Evolutionary conservation across 2,329 filamentous ascomycete genomes (phyloP).

Genomic region (Ascochyta lentis): DNA sequence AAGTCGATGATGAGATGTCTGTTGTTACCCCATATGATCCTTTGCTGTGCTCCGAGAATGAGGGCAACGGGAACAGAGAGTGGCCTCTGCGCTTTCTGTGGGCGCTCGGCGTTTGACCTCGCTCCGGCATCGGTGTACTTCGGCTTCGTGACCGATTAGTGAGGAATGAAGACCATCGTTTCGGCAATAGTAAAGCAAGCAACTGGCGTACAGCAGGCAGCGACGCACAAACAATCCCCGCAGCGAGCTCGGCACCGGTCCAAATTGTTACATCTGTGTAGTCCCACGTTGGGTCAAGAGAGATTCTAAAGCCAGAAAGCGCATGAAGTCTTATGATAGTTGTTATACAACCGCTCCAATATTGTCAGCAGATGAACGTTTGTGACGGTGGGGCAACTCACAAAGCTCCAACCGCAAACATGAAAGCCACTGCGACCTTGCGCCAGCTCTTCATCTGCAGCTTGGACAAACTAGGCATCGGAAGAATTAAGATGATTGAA

Average conservation of each 20-base stretch:
- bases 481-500: conserved; percentile 32
- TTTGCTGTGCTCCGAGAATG: background rate
- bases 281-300: conserved; percentile 38
- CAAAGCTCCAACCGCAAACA: conserved; percentile 35
- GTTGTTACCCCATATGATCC: background rate
- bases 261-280: conserved; percentile 32
- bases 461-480: conserved; percentile 23
- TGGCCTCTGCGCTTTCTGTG: background rate
- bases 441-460: conserved; percentile 26
- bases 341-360: conserved; percentile 23
- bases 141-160: conserved; percentile 10
- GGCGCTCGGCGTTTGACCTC: background rate
- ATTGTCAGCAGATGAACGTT: background rate
- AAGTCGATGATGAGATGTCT: background rate
- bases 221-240: conserved; percentile 32
- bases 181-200: conserved; percentile 15
- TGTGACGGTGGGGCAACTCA: background rate
- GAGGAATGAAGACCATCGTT: background rate
- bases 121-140: background rate
- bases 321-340: conserved; percentile 33
- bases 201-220: conserved; percentile 35
- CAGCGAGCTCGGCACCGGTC: conserved; percentile 35
- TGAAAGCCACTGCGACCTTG: conserved; percentile 29
- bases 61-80: background rate
- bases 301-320: conserved; percentile 31